Conservation (phyloP, 495 filamentous ascomycete species). For the Aspergillus egyptiacus region DNA sequence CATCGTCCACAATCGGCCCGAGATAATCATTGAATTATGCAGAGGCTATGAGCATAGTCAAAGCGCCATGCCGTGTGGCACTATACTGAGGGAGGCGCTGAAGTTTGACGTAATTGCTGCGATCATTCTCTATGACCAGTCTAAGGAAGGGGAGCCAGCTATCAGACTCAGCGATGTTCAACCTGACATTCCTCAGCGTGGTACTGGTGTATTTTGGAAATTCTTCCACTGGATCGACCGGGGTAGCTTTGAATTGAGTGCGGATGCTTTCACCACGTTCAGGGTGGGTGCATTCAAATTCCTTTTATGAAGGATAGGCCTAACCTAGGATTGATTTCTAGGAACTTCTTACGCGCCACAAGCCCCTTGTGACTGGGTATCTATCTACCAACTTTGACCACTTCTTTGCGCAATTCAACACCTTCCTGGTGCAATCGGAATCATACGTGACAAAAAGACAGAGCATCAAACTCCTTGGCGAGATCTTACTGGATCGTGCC, state of each 20-base stretch:
- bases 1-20: constrained; percentile 75
- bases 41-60: constrained; percentile 84
- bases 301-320: not conserved
- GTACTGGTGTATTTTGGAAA: constrained; percentile 87
- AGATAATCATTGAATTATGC: constrained; percentile 82
- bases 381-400: constrained; percentile 79
- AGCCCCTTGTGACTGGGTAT: constrained; percentile 78
- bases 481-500: constrained; percentile 87
- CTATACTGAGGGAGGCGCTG: constrained; percentile 82
- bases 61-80: constrained; percentile 88
- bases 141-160: constrained; percentile 49
- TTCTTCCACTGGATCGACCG: constrained; percentile 98
- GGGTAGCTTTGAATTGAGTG: constrained; percentile 91
- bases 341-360: constrained; percentile 94
- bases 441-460: constrained; percentile 98
- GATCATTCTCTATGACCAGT: constrained; percentile 88
- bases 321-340: constrained; percentile 27
- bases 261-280: constrained; percentile 96
- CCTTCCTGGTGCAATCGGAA: constrained; percentile 77
- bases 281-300: constrained; percentile 50
- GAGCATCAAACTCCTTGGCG: constrained; percentile 93
- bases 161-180: constrained; percentile 59
- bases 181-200: constrained; percentile 58
- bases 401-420: constrained; percentile 90
- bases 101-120: constrained; percentile 86